phyloP scores from a whole-genome alignment of 2,329 filamentous ascomycete genomes.

The Colletotrichum sp. region DNA sequence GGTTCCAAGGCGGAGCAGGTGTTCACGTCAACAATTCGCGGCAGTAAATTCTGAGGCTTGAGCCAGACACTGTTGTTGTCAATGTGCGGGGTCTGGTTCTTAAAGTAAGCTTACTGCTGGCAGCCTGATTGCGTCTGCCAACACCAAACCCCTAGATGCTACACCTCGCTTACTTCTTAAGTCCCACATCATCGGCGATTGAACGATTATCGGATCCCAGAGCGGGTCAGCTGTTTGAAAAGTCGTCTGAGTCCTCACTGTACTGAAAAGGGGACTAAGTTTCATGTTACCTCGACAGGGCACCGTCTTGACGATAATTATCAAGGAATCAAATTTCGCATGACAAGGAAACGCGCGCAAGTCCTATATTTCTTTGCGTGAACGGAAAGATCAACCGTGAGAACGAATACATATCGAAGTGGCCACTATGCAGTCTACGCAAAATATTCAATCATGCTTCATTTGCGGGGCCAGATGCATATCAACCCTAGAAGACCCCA shows the following conservation, averaged over 20 bases:
- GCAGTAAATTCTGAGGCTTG: too few species aligned
- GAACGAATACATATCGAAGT: not conserved
- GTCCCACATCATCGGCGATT: not conserved
- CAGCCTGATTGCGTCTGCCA: not conserved
- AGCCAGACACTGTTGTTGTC: not conserved
- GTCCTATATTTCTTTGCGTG: fast-evolving
- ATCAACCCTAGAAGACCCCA: not conserved
- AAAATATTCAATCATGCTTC: not conserved
- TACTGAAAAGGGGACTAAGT: fast-evolving
- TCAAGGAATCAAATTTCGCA: not conserved
- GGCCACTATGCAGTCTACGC: not conserved
- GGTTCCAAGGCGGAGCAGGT: not conserved
- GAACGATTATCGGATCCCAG: not conserved
- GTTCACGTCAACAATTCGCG: fast-evolving
- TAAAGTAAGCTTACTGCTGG: not conserved
- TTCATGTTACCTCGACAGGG: not conserved
- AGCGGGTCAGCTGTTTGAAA: not conserved
- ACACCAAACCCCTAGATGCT: not conserved
- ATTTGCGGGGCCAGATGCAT: not conserved
- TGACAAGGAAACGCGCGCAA: not conserved
- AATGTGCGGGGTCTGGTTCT: not conserved
- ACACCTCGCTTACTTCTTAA: not conserved
- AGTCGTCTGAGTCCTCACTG: not conserved
- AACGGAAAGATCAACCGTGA: not conserved
- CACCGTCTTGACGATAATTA: not conserved